Conservation (phyloP, 1,284 basidiomycete species). For the Irpex lacteus region DNA sequence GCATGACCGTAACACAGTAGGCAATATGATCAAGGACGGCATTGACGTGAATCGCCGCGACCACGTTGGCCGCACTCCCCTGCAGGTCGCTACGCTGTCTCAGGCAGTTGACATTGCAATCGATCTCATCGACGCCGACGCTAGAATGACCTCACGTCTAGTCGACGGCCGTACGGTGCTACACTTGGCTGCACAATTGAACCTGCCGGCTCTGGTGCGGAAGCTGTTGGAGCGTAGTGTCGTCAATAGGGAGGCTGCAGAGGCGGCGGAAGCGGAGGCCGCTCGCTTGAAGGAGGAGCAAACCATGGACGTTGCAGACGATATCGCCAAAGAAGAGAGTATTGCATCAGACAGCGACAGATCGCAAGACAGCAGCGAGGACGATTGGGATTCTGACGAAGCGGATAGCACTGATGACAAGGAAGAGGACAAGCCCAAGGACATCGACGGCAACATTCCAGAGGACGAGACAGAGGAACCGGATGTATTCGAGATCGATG, state of each 20-base stretch:
- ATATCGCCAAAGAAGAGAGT: slow-evolving; percentile 28
- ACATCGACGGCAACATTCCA: slow-evolving; percentile 34
- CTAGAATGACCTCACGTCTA: slow-evolving; percentile 49
- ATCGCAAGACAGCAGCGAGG: slow-evolving; percentile 28
- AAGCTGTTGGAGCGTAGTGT: slow-evolving; percentile 50
- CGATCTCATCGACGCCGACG: slow-evolving; percentile 51
- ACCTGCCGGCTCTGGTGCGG: slow-evolving; percentile 37
- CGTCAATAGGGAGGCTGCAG: slow-evolving; percentile 32
- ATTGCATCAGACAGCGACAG: slow-evolving; percentile 23
- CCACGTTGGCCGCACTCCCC: slow-evolving; percentile 54
- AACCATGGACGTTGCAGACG: slow-evolving; percentile 30
- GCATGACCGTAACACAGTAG: slow-evolving; percentile 37
- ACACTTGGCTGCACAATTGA: slow-evolving; percentile 53
- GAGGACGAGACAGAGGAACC: slow-evolving; percentile 47
- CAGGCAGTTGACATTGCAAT: slow-evolving; percentile 42
- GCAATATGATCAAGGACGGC: slow-evolving; percentile 37
- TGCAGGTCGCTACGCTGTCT: slow-evolving; percentile 52
- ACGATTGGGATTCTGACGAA: slow-evolving; percentile 31
- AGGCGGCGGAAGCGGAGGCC: slow-evolving; percentile 20
- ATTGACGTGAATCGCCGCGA: slow-evolving; percentile 50
- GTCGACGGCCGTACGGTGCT: slow-evolving; percentile 53
- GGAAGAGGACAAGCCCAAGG: slow-evolving; percentile 17
- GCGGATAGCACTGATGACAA: slow-evolving; percentile 17
- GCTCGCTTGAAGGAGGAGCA: background rate
- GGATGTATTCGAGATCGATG: slow-evolving; percentile 52